phyloP scores from a whole-genome alignment of 2,329 filamentous ascomycete genomes.

The Aaosphaeria pasadenensis region DNA sequence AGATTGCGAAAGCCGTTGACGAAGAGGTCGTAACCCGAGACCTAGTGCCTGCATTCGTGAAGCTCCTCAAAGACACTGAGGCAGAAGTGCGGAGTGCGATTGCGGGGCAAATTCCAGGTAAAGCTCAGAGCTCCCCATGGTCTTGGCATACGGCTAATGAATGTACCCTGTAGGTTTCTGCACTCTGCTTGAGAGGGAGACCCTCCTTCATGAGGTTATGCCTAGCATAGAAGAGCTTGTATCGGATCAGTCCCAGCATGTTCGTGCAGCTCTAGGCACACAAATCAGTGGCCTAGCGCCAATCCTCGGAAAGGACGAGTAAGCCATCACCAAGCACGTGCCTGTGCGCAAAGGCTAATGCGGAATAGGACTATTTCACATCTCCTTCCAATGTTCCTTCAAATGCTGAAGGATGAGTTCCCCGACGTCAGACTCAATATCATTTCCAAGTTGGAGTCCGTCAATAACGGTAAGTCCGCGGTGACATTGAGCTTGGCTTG shows the following conservation, averaged over 20 bases:
- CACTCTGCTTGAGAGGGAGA: conserved; percentile 78
- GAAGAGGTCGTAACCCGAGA: conserved; percentile 94
- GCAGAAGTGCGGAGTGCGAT: conserved; percentile 96
- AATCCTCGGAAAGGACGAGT: conserved; percentile 97
- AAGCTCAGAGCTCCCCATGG: conserved; percentile 7
- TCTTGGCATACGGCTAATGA: conserved; percentile 22
- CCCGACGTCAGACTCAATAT: conserved; percentile 97
- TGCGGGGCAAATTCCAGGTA: conserved; percentile 90
- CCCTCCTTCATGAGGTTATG: conserved; percentile 94
- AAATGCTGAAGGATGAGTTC: conserved; percentile 99
- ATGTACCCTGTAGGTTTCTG: conserved; percentile 70
- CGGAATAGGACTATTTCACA: conserved; percentile 80
- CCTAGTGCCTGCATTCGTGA: conserved; percentile 93
- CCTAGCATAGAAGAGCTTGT: conserved; percentile 93
- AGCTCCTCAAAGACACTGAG: conserved; percentile 95
- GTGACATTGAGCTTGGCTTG: neutral
- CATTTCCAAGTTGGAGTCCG: conserved; percentile 98
- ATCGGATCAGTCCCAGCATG: conserved; percentile 93
- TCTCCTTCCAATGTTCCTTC: conserved; percentile 95
- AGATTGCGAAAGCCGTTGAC: conserved; percentile 98
- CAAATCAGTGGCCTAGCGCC: conserved; percentile 96
- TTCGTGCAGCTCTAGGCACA: conserved; percentile 89
- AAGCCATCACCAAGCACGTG: conserved; percentile 39
- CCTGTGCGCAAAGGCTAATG: conserved; percentile 22
- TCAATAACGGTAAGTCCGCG: conserved; percentile 74